Percentiles rank a stretch among this genome's conserved stretches.
phyloP scores from a whole-genome alignment of 2,329 filamentous ascomycete species.

The Fusarium fujikuroi region DNA sequence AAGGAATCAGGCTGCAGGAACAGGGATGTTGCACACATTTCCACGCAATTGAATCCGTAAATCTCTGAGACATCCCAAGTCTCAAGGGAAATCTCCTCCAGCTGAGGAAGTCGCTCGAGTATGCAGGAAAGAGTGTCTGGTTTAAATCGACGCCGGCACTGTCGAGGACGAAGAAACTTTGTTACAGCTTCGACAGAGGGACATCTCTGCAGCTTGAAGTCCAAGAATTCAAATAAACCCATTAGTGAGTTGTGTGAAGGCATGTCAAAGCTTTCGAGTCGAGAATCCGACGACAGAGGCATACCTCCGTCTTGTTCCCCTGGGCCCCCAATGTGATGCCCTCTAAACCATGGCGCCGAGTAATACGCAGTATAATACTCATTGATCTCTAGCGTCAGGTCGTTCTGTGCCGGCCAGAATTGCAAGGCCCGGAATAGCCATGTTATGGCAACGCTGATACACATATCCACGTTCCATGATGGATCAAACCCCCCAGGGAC shows the following conservation, averaged over 20 bases:
- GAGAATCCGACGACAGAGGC: not conserved
- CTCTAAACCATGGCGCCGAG: not conserved
- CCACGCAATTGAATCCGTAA: accelerated
- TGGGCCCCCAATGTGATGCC: not conserved
- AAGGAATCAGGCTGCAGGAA: not conserved
- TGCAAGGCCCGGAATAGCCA: not conserved
- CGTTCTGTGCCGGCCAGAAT: not conserved
- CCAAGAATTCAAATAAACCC: not conserved
- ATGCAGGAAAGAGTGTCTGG: not conserved
- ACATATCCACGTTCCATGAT: no score
- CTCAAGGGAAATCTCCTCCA: not conserved
- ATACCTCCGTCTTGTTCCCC: not conserved
- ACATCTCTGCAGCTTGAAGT: not conserved
- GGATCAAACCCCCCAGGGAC: no score
- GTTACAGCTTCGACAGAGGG: not conserved
- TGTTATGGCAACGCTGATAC: not conserved
- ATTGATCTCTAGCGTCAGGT: not conserved
- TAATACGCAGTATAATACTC: not conserved
- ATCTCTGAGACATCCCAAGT: not conserved
- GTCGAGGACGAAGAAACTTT: not conserved
- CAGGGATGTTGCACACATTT: no score
- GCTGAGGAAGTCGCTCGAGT: not conserved
- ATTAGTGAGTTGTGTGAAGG: not conserved
- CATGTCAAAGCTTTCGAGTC: not conserved
- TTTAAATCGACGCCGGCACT: not conserved